Conservation (phyloP, 768 basidiomycete species). For the Suillus spraguei region DNA sequence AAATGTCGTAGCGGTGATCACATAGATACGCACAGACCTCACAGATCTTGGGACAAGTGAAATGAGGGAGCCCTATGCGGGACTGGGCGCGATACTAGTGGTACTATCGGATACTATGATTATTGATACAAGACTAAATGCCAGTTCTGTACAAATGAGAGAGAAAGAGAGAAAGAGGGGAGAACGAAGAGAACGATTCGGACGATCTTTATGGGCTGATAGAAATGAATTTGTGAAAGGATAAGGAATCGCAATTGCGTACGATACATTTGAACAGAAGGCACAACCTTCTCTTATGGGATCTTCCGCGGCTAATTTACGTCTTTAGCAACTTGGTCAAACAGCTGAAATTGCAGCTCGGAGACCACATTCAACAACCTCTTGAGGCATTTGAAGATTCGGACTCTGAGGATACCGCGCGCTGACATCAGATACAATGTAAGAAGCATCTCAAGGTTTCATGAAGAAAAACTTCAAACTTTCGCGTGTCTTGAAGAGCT, state of each 20-base stretch:
- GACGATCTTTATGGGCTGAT: constrained; percentile 2
- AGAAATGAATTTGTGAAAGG: constrained; percentile 1
- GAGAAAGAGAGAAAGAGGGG: neutral
- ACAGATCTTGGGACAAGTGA: neutral
- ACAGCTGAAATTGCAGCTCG: neutral
- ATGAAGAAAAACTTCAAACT: neutral
- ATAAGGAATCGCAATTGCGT: constrained; percentile 9
- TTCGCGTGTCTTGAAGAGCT: no score
- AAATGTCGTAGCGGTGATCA: neutral
- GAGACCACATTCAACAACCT: neutral
- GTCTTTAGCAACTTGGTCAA: neutral
- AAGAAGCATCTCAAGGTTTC: neutral
- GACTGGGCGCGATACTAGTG: neutral
- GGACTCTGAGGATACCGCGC: neutral
- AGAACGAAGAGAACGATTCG: neutral
- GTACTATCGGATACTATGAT: neutral
- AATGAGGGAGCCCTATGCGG: constrained; percentile 1
- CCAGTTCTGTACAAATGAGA: neutral
- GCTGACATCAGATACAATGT: neutral
- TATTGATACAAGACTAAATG: constrained; percentile 5
- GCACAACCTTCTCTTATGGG: constrained; percentile 3
- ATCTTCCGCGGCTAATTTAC: constrained; percentile 2
- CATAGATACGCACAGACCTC: neutral
- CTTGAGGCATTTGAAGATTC: neutral
- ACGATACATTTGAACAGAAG: constrained; percentile 2